Evolutionary conservation across 306 rosid species (phyloP).

Genomic region (Luffa acutangula): DNA sequence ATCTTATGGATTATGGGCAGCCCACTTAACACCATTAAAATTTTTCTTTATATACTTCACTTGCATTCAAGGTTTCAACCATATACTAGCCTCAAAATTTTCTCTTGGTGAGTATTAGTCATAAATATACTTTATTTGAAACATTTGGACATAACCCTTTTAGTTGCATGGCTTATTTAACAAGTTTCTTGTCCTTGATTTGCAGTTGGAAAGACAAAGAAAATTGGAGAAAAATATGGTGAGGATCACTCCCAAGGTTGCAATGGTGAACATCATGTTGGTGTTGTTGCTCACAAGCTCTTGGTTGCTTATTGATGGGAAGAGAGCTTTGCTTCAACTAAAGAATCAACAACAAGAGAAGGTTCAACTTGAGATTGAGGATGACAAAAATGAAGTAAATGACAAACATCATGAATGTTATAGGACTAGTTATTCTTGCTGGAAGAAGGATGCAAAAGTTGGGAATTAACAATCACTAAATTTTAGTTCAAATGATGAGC

Average conservation of each 20-base stretch:
- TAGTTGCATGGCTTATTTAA: neutral
- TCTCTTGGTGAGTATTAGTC: neutral
- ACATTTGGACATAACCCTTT: neutral
- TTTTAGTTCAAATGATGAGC: neutral
- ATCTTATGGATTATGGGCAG: neutral
- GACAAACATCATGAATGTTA: neutral
- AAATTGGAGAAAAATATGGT: neutral
- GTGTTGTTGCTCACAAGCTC: neutral
- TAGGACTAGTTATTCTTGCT: neutral
- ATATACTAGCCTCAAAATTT: neutral
- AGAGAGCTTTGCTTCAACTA: neutral
- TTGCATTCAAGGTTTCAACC: neutral
- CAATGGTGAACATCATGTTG: neutral
- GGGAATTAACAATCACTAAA: neutral
- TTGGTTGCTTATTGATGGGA: neutral
- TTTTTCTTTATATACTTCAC: neutral
- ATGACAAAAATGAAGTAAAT: neutral
- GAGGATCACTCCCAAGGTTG: neutral
- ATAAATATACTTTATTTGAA: neutral
- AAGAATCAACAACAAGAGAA: neutral
- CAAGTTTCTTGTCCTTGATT: neutral
- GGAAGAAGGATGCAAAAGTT: neutral
- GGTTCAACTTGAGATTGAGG: neutral
- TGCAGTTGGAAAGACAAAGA: neutral
- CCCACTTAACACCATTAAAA: neutral